Evolutionary conservation across 352 stramenopile species (phyloP), one percentile per base, ranked within the genome.

Genomic region (Pythium myriotylum): DNA sequence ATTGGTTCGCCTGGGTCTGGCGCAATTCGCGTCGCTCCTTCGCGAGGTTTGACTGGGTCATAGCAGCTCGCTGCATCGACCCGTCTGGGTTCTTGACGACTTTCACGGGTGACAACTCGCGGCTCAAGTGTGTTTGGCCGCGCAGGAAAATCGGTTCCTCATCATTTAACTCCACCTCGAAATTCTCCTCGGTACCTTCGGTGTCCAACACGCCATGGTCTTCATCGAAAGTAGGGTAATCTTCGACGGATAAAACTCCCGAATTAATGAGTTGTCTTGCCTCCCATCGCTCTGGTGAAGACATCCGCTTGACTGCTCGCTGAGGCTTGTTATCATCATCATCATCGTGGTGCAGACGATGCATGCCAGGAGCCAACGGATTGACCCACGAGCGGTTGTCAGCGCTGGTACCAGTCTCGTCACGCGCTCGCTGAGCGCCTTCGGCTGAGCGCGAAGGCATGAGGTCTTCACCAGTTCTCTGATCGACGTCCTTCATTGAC

Each of bases 21-120:
- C 95, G 92, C 26, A 99, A 68, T 73, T 99, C 97, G 27, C 97
- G 86, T 13, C 98, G 88, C 72, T 99, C 97, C 65, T 99, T 99
- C 0, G 97, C 93, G 52, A 99, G 78, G 20, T 90, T 97, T 7
- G 82, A 91, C 73, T 99, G 97, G 48, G 96, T 98, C 84, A 99
- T 97, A 0, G 98, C 97, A 0, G 97, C 97, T 12, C 97, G 88
- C 68, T 99, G 94, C 67, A 99, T 84, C 9, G 92, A 98, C 32
- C 98, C 98, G 74, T 99, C 97, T 1, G 98, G 98, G 74, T 99
- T 99, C 68, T 98, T 99, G 2, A 99, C 95, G 72, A 99, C 99
- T 50, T 97, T 97, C 9, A 99, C 84, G 0, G 97, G 97, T 43
- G 94, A 97, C 29, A 99, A 63, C 54, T 99, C 96, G 5, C 75